These are phyloP conservation scores for Tetrahymena elliotti DNA, from an alignment of 73 alveolate genomes.

Conservation along the genomic window DNA sequence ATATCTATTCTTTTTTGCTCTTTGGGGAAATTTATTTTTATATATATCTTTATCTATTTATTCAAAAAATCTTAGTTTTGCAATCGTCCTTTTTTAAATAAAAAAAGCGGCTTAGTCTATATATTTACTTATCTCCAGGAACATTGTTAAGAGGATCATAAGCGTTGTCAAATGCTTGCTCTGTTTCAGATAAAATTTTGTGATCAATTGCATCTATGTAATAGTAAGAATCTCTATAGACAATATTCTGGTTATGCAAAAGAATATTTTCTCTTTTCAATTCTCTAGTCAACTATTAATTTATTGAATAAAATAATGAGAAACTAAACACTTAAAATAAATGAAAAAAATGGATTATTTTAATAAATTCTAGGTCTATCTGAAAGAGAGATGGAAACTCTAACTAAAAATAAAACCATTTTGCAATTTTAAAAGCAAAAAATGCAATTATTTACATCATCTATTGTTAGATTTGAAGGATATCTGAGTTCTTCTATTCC, in stretches of 20 bases:
- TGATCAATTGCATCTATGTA: not conserved
- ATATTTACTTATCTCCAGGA: not conserved
- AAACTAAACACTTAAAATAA: not conserved
- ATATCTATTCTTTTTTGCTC: too few species aligned
- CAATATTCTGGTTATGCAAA: not conserved
- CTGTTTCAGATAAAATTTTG: not conserved
- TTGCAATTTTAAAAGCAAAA: not conserved
- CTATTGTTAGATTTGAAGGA: not conserved
- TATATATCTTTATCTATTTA: not conserved
- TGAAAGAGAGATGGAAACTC: not conserved
- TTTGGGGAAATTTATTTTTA: not conserved
- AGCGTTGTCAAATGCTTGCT: not conserved
- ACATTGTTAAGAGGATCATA: not conserved
- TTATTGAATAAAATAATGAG: not conserved
- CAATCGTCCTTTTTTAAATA: not conserved
- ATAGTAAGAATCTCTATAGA: not conserved
- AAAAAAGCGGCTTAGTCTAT: not conserved
- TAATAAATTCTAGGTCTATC: not conserved
- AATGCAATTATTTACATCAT: not conserved
- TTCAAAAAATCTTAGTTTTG: not conserved
- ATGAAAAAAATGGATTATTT: not conserved
- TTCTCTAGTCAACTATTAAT: not conserved
- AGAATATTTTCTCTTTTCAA: not conserved
- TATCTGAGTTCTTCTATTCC: not conserved
- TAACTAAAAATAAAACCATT: not conserved